These are phyloP conservation scores for Nitzschia sp. DNA, from an alignment of 108 stramenopile species.

Conservation along the genomic window DNA sequence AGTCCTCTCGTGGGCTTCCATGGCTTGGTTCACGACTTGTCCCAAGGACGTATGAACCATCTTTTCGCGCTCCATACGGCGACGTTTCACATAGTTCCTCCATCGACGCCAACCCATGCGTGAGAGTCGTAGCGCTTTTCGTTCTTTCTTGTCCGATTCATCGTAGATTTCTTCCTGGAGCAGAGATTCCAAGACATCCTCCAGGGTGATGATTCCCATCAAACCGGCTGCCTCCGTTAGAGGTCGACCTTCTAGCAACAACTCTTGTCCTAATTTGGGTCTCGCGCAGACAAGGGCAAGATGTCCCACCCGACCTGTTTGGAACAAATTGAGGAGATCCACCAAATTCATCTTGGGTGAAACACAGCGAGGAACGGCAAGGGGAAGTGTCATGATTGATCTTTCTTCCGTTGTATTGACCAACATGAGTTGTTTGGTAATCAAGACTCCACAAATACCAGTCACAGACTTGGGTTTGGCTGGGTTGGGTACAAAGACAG, in stretches of 20 bases:
- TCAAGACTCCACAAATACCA: slow-evolving; percentile 54
- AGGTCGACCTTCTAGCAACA: slow-evolving; percentile 46
- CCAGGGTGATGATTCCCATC: slow-evolving; percentile 77
- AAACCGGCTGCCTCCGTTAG: slow-evolving; percentile 63
- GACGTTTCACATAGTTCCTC: slow-evolving; percentile 35
- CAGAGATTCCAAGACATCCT: slow-evolving; percentile 75
- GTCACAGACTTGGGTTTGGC: slow-evolving; percentile 30
- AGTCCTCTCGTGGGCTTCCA: slow-evolving; percentile 11
- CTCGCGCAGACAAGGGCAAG: slow-evolving; percentile 73
- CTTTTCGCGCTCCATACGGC: background rate
- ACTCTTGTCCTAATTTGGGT: slow-evolving; percentile 47
- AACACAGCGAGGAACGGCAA: slow-evolving; percentile 60
- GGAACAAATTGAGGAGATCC: slow-evolving; percentile 72
- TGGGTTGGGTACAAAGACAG: slow-evolving; percentile 46
- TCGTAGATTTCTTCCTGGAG: slow-evolving; percentile 83
- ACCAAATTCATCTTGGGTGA: slow-evolving; percentile 66
- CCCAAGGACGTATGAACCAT: background rate
- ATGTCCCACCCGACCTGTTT: slow-evolving; percentile 68
- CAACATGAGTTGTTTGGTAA: slow-evolving; percentile 66
- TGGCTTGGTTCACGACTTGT: slow-evolving; percentile 9
- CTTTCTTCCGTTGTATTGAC: slow-evolving; percentile 58
- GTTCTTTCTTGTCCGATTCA: slow-evolving; percentile 57
- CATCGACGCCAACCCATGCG: slow-evolving; percentile 47
- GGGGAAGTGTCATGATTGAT: slow-evolving; percentile 54
- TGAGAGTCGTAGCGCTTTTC: slow-evolving; percentile 26